Percentiles rank a stretch among this genome's conserved stretches.
Conservation (phyloP, 2,329 filamentous ascomycete species). For the Clonostachys rhizophaga region DNA sequence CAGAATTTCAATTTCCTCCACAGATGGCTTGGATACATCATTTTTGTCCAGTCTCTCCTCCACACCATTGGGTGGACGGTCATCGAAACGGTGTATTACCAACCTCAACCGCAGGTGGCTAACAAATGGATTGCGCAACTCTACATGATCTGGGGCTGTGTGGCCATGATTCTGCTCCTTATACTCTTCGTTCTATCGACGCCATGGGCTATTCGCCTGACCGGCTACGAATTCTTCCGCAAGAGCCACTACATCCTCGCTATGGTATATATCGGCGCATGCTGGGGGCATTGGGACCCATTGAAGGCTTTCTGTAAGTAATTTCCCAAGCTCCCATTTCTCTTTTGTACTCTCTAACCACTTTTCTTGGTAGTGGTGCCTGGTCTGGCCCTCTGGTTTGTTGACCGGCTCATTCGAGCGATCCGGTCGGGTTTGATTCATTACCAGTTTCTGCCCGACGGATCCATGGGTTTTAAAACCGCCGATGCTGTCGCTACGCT, state of each 20-base stretch:
- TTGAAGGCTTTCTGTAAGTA: constrained; percentile 48
- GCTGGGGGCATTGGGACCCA: constrained; percentile 67
- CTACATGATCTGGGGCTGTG: constrained; percentile 71
- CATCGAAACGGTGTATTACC: constrained; percentile 61
- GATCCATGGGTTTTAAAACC: constrained; percentile 3
- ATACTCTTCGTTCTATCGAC: constrained; percentile 57
- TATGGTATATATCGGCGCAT: constrained; percentile 68
- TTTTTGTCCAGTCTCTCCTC: constrained; percentile 60
- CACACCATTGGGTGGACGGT: constrained; percentile 70
- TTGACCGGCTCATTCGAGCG: constrained; percentile 52
- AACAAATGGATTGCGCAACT: constrained; percentile 52
- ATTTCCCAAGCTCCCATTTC: constrained; percentile 28
- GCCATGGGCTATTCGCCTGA: constrained; percentile 51
- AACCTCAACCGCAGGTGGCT: constrained; percentile 62
- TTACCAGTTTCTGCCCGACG: background rate
- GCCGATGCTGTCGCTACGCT: constrained; percentile 23
- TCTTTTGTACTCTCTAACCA: too few relatives aligned
- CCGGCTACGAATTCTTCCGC: constrained; percentile 74
- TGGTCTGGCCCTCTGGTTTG: constrained; percentile 50
- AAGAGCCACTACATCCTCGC: constrained; percentile 70
- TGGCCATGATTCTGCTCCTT: constrained; percentile 61
- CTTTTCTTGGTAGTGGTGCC: constrained; percentile 18
- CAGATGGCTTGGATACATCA: constrained; percentile 71
- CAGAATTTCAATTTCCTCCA: constrained; percentile 76
- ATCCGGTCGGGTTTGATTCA: constrained; percentile 44